Conservation (phyloP, 2,329 filamentous ascomycete genomes). For the Cladophialophora psammophila region DNA sequence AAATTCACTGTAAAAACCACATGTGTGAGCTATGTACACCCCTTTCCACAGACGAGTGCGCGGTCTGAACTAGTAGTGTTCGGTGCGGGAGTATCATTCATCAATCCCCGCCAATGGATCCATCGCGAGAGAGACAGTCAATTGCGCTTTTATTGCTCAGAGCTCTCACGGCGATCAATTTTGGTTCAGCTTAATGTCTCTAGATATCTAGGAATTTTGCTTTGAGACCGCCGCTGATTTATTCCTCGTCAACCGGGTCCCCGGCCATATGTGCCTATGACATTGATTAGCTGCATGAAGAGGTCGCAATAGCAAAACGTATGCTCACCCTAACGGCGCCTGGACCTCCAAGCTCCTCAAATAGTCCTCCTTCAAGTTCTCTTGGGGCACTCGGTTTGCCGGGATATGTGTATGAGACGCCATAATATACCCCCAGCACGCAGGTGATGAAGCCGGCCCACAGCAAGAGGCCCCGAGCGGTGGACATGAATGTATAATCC, state of each 20-base stretch:
- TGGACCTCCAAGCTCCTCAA: constrained; percentile 76
- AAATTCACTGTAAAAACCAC: not conserved
- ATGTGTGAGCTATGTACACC: not conserved
- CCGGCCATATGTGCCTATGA: constrained; percentile 29
- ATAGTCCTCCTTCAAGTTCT: constrained; percentile 72
- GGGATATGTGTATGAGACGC: constrained; percentile 73
- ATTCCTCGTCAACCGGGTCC: constrained; percentile 22
- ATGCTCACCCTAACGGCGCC: constrained; percentile 71
- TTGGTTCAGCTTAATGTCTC: constrained; percentile 15
- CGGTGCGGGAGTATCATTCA: not conserved
- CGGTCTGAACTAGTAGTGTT: not conserved
- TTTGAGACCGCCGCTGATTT: constrained; percentile 9
- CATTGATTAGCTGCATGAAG: constrained; percentile 20
- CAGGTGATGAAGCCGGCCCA: constrained; percentile 71
- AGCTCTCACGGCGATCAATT: not conserved
- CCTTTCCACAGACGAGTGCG: not conserved
- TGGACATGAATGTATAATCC: constrained; percentile 83
- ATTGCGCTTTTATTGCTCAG: not conserved
- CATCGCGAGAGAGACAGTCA: not conserved
- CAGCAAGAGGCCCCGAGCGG: constrained; percentile 73
- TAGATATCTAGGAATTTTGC: constrained; percentile 5
- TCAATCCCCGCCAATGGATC: not conserved
- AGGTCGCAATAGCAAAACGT: not conserved
- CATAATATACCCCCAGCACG: constrained; percentile 70
- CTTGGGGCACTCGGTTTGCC: constrained; percentile 73